These are phyloP conservation scores for Talaromyces sp. DNA, from an alignment of 2,329 filamentous ascomycete species.

Conservation along the genomic window DNA sequence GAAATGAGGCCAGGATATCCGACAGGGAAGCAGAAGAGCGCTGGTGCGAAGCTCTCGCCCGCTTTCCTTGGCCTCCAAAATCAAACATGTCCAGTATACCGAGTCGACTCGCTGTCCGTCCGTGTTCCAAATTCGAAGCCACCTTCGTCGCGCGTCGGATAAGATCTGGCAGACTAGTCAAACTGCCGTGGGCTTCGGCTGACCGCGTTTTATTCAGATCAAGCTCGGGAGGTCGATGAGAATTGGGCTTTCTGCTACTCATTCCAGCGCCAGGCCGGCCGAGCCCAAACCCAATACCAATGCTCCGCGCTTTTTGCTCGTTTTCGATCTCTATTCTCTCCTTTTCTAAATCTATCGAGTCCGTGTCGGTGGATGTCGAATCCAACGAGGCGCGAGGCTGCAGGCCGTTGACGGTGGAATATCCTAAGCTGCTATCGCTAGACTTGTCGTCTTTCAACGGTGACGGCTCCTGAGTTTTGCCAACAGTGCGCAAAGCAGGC, in stretches of 20 bases:
- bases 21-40: constrained; percentile 55
- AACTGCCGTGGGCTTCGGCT: constrained; percentile 78
- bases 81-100: constrained; percentile 51
- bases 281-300: constrained; percentile 26
- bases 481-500: constrained; percentile 42
- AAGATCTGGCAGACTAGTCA: constrained; percentile 88
- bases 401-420: constrained; percentile 5
- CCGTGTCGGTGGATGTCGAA: constrained; percentile 10
- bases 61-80: constrained; percentile 27
- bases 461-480: constrained; percentile 9
- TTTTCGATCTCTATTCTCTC: constrained; percentile 24
- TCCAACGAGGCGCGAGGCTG: constrained; percentile 7
- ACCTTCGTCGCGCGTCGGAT: constrained; percentile 84
- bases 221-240: constrained; percentile 63
- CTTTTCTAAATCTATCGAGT: constrained; percentile 19
- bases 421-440: constrained; percentile 10
- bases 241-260: constrained; percentile 39
- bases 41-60: constrained; percentile 18
- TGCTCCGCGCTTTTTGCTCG: constrained; percentile 22
- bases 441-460: constrained; percentile 2
- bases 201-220: constrained; percentile 79
- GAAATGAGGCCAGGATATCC: constrained; percentile 65
- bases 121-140: constrained; percentile 82
- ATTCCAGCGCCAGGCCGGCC: constrained; percentile 33
- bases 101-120: constrained; percentile 62